A percentile compares a stretch with the other conserved stretches of the same genome.
phyloP scores from a whole-genome alignment of 768 basidiomycete genomes.

The Mycena indigotica region DNA sequence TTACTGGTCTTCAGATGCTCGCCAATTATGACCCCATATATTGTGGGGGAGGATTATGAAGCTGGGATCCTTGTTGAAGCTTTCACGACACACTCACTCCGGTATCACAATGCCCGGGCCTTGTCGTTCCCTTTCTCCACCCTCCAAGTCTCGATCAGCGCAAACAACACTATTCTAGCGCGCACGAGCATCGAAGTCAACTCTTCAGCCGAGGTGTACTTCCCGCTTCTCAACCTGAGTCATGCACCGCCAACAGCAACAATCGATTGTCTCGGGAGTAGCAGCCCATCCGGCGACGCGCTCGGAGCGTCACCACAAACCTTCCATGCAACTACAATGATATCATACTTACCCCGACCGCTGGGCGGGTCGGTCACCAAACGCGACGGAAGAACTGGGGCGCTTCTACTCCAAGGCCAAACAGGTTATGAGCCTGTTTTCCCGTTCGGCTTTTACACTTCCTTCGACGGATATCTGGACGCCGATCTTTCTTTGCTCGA shows the following conservation, averaged over 20 bases:
- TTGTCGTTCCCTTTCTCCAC: neutral
- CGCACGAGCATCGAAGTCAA: neutral
- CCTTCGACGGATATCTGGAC: slow-evolving; percentile 43
- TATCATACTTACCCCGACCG: slow-evolving; percentile 46
- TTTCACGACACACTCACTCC: slow-evolving; percentile 10
- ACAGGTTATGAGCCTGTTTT: slow-evolving; percentile 44
- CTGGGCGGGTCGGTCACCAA: slow-evolving; percentile 45
- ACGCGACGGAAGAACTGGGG: slow-evolving; percentile 49
- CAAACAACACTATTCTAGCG: neutral
- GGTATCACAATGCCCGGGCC: slow-evolving; percentile 7
- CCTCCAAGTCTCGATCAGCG: slow-evolving; percentile 13
- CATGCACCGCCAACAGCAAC: slow-evolving; percentile 14
- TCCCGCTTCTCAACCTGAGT: slow-evolving; percentile 19
- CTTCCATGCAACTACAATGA: slow-evolving; percentile 6
- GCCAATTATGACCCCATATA: slow-evolving; percentile 50
- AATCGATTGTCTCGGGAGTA: slow-evolving; percentile 11
- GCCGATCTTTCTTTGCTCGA: slow-evolving; percentile 44
- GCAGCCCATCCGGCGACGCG: neutral
- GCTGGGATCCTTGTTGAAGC: slow-evolving; percentile 18
- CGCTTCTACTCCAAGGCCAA: slow-evolving; percentile 33
- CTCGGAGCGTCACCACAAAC: neutral
- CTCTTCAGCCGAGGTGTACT: slow-evolving; percentile 15
- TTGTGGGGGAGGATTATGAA: slow-evolving; percentile 38
- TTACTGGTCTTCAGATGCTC: slow-evolving; percentile 50
- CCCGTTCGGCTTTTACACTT: slow-evolving; percentile 59